Percentiles rank a stretch among this genome's conserved stretches.
These are phyloP conservation scores for Earliella scabrosa DNA, from an alignment of 1,284 basidiomycete species.

Conservation along the genomic window DNA sequence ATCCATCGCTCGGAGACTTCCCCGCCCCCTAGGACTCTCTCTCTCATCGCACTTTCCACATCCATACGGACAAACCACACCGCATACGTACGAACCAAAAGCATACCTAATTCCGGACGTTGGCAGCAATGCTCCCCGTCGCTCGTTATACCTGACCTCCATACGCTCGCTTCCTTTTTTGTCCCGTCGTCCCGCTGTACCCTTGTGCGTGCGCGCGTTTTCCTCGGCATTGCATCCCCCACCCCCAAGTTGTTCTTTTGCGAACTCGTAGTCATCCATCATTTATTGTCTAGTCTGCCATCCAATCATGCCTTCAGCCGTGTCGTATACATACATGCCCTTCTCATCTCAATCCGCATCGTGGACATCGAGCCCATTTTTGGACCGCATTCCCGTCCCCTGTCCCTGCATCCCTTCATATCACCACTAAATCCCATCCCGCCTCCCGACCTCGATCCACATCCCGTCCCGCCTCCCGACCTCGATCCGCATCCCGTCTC, in stretches of 20 bases:
- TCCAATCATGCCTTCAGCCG: background rate
- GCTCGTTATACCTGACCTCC: conserved; percentile 23
- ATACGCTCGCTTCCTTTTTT: conserved; percentile 7
- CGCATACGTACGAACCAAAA: conserved; percentile 18
- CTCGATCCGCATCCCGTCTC: background rate
- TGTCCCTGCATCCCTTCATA: background rate
- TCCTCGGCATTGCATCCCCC: background rate
- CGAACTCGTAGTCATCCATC: background rate
- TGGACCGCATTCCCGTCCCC: conserved; percentile 3
- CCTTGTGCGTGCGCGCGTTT: background rate
- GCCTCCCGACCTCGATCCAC: background rate
- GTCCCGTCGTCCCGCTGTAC: too few relatives aligned
- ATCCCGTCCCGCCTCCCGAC: background rate
- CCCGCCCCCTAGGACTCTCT: background rate
- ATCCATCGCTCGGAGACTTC: too few relatives aligned
- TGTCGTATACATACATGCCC: background rate
- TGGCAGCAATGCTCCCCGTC: conserved; percentile 17
- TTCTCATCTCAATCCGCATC: background rate
- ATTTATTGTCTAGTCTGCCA: background rate
- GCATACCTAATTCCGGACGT: conserved; percentile 17
- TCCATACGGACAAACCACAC: background rate
- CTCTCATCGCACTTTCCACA: too few relatives aligned
- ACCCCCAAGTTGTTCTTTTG: background rate
- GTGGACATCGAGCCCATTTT: background rate
- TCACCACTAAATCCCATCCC: background rate